A percentile compares a stretch with the other conserved stretches of the same genome.
Evolutionary conservation across 2,329 filamentous ascomycete genomes (phyloP).

Genomic region (Cladosporium sp.): DNA sequence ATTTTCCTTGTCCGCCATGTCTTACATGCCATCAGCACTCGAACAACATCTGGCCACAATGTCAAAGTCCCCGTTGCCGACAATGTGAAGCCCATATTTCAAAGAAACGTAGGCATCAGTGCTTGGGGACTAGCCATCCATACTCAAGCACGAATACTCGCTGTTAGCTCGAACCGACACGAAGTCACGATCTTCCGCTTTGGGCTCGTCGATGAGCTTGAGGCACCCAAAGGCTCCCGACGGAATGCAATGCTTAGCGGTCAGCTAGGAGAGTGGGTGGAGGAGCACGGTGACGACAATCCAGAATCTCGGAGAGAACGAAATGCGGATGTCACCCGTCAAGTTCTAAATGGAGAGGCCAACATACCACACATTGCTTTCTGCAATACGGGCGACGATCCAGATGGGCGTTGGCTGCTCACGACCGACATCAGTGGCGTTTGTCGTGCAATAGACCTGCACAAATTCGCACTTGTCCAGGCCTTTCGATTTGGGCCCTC

Average conservation of each 20-base stretch:
- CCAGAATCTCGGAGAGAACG: background rate
- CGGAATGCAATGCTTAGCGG: background rate
- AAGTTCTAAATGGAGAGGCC: constrained; percentile 15
- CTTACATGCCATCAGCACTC: constrained; percentile 29
- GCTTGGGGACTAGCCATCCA: constrained; percentile 91
- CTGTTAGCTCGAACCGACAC: constrained; percentile 72
- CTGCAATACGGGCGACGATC: constrained; percentile 54
- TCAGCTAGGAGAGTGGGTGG: background rate
- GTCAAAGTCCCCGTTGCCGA: constrained; percentile 28
- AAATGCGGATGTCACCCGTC: constrained; percentile 6
- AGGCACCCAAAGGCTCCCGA: background rate
- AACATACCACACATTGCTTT: constrained; percentile 59
- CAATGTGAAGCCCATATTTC: constrained; percentile 57
- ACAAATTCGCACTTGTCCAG: constrained; percentile 19
- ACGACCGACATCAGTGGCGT: constrained; percentile 50
- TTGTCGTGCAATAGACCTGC: constrained; percentile 28
- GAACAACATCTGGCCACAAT: constrained; percentile 18
- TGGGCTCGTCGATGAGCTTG: constrained; percentile 42
- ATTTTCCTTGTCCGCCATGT: constrained; percentile 37
- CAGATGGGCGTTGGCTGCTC: constrained; percentile 52
- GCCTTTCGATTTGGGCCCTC: constrained; percentile 23
- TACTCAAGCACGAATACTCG: constrained; percentile 74
- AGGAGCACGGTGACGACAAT: background rate
- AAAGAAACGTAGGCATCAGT: constrained; percentile 69
- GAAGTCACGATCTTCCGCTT: constrained; percentile 57